A percentile compares a stretch with the other conserved stretches of the same genome.
Conservation (phyloP, 805 yeast species). For the Saturnispora besseyi region DNA sequence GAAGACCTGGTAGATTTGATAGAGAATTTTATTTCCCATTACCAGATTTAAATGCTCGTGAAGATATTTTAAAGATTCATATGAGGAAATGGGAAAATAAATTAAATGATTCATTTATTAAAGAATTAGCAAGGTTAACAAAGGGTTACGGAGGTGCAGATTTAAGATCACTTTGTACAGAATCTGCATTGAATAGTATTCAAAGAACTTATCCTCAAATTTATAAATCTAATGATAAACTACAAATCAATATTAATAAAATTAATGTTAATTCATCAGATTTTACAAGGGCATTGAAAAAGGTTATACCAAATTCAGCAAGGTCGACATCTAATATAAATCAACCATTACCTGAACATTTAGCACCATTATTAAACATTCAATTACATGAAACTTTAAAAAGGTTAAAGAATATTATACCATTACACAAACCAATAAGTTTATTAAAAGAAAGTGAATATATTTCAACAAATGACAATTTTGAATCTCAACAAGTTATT, state of each 20-base stretch:
- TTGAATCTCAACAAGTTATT: constrained; percentile 56
- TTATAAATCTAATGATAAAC: constrained; percentile 63
- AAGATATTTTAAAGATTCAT: constrained; percentile 72
- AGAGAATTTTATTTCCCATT: constrained; percentile 93
- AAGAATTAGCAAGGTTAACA: constrained; percentile 66
- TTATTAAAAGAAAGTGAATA: constrained; percentile 63
- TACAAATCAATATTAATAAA: constrained; percentile 59
- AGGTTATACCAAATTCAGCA: constrained; percentile 87
- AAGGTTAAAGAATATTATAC: constrained; percentile 51
- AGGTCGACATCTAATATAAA: constrained; percentile 64
- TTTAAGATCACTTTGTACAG: constrained; percentile 86
- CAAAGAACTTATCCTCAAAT: constrained; percentile 93
- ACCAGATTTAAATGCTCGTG: constrained; percentile 75
- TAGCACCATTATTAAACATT: constrained; percentile 53
- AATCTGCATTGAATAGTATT: constrained; percentile 86
- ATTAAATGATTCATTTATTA: constrained; percentile 45
- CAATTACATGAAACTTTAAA: constrained; percentile 39
- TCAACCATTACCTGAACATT: constrained; percentile 67
- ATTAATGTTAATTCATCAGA: constrained; percentile 74
- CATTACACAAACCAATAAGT: constrained; percentile 45
- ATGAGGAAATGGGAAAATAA: constrained; percentile 86
- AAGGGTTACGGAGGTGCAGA: constrained; percentile 99
- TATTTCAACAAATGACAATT: constrained; percentile 49
- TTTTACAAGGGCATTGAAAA: constrained; percentile 76
- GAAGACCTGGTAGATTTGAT: constrained; percentile 96